Evolutionary conservation across 306 rosid genomes (phyloP).

Genomic region (Glycine latifolia): DNA sequence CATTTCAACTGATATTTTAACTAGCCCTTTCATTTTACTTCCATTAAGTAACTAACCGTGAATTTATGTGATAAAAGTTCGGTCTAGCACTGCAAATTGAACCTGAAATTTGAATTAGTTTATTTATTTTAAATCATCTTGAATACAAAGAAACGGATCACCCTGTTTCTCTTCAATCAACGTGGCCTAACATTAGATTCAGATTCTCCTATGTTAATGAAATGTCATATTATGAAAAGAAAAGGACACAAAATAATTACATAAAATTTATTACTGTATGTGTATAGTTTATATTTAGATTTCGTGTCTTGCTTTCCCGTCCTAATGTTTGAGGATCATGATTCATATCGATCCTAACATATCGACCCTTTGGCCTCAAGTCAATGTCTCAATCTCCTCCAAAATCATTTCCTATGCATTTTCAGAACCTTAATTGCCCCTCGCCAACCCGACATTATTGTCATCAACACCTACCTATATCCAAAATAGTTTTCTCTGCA

Average conservation of each 20-base stretch:
- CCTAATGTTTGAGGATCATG: slow-evolving; percentile 3
- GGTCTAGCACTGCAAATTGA: neutral
- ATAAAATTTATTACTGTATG: neutral
- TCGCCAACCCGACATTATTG: neutral
- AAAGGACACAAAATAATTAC: neutral
- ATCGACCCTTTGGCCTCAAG: neutral
- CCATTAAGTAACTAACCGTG: neutral
- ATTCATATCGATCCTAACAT: neutral
- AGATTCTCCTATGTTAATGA: neutral
- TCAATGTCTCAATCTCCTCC: neutral
- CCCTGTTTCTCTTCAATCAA: neutral
- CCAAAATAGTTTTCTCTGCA: neutral
- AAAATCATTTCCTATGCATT: too few species aligned
- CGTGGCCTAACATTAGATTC: neutral
- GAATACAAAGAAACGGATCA: neutral
- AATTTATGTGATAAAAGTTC: neutral
- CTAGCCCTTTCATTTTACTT: neutral
- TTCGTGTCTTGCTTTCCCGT: neutral
- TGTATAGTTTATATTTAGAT: neutral
- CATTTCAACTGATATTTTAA: neutral
- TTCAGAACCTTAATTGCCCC: neutral
- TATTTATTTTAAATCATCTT: neutral
- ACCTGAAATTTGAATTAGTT: neutral
- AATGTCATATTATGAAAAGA: neutral
- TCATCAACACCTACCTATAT: neutral